Percentiles rank a stretch among this genome's conserved stretches.
Evolutionary conservation across 176 grass and related monocot species (phyloP).

Genomic region (Ensete ventricosum): DNA sequence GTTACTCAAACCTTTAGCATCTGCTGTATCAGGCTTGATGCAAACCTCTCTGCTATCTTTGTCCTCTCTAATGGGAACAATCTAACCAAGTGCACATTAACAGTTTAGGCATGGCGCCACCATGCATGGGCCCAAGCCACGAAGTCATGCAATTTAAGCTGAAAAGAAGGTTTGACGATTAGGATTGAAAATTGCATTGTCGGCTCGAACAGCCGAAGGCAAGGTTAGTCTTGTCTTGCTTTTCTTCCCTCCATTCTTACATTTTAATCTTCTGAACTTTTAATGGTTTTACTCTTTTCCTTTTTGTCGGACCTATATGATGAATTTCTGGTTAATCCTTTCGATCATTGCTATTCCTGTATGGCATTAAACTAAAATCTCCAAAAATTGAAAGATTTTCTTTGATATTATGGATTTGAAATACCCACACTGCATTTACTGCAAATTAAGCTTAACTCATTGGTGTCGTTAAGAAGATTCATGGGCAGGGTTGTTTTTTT

Average conservation of each 20-base stretch:
- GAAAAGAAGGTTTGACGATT: slow-evolving; percentile 73
- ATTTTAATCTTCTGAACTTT: background rate
- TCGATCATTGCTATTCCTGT: no score
- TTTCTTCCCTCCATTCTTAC: background rate
- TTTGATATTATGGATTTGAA: no score
- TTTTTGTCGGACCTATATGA: background rate
- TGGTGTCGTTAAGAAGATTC: no score
- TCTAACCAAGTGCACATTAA: slow-evolving; percentile 24
- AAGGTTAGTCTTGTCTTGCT: slow-evolving; percentile 40
- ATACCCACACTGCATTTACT: no score
- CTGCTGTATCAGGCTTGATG: background rate
- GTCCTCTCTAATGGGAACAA: background rate
- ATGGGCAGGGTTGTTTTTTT: no score
- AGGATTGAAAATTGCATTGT: slow-evolving; percentile 85
- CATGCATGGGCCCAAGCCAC: slow-evolving; percentile 87
- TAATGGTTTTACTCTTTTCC: background rate
- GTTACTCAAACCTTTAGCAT: slow-evolving; percentile 24
- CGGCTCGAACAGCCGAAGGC: slow-evolving; percentile 68
- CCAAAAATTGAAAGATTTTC: no score
- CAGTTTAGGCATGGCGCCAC: slow-evolving; percentile 74
- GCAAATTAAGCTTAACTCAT: no score
- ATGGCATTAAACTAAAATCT: no score
- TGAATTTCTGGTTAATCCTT: background rate
- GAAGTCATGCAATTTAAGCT: slow-evolving; percentile 86
- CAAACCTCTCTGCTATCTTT: background rate